A percentile compares a stretch with the other conserved stretches of the same genome.
Conservation (phyloP, 805 yeast genomes). For the Tetrapisispora taiwanensis region DNA sequence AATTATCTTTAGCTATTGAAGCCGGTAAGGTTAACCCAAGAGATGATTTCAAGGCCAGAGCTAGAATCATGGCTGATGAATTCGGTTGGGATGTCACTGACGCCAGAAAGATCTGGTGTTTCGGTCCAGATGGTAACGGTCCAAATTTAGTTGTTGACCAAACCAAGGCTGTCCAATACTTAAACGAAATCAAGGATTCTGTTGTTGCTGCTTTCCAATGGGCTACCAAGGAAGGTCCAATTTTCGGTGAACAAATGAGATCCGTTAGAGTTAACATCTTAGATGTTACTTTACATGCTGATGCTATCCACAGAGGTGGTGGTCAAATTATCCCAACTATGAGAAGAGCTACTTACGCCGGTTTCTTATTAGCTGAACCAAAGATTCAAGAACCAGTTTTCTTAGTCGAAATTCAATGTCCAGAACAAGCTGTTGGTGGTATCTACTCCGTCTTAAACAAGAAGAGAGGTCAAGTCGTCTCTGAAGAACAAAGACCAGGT, state of each 20-base stretch:
- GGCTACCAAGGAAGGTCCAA: slow-evolving; percentile 99
- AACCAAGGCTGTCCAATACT: slow-evolving; percentile 98
- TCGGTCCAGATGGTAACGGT: slow-evolving; percentile 99
- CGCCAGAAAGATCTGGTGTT: slow-evolving; percentile 99
- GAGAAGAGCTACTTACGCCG: slow-evolving; percentile 98
- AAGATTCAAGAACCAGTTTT: slow-evolving; percentile 98
- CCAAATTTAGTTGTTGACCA: slow-evolving; percentile 97
- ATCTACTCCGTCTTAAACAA: slow-evolving; percentile 97
- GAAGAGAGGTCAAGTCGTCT: slow-evolving; percentile 98
- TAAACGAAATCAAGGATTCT: slow-evolving; percentile 96
- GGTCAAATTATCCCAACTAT: slow-evolving; percentile 99
- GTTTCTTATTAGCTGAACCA: slow-evolving; percentile 95
- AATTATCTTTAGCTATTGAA: slow-evolving; percentile 84
- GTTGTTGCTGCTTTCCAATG: slow-evolving; percentile 99
- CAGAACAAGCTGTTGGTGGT: slow-evolving; percentile 98
- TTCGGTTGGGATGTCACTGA: slow-evolving; percentile 99
- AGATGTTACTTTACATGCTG: slow-evolving; percentile 98
- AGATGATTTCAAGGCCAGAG: slow-evolving; percentile 97
- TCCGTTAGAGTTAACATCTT: slow-evolving; percentile 92
- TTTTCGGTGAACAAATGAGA: slow-evolving; percentile 92
- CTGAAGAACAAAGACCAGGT: slow-evolving; percentile 99
- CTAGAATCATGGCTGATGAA: slow-evolving; percentile 96
- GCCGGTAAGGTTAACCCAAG: slow-evolving; percentile 80
- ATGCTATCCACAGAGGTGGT: slow-evolving; percentile 99
- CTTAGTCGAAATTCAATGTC: slow-evolving; percentile 98